These are phyloP conservation scores for Zymoseptoria tritici DNA, from an alignment of 2,329 filamentous ascomycete species.

Conservation along the genomic window DNA sequence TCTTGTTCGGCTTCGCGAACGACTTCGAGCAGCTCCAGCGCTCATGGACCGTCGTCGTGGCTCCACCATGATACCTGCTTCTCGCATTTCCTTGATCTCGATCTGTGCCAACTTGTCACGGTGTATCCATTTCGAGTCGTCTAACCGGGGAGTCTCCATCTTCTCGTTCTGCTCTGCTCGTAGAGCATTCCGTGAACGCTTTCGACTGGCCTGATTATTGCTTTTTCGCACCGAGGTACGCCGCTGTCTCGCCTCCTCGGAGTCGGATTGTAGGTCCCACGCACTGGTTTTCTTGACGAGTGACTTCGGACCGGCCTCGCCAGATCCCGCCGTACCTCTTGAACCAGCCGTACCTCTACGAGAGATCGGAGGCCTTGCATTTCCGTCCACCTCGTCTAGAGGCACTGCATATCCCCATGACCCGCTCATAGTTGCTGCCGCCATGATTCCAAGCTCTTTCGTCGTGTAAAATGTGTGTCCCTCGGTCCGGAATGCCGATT, in stretches of 20 bases:
- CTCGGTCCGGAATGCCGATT: not conserved
- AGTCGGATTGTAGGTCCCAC: constrained; percentile 21
- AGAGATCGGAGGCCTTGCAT: constrained; percentile 7
- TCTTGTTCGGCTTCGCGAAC: constrained; percentile 14
- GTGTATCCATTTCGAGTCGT: constrained; percentile 75
- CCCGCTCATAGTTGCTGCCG: constrained; percentile 10
- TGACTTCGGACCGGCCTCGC: not conserved
- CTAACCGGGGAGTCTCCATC: constrained; percentile 21
- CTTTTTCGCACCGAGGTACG: constrained; percentile 17
- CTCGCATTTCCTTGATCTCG: constrained; percentile 72
- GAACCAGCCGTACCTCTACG: not conserved
- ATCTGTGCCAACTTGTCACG: constrained; percentile 76
- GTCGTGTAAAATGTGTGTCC: not conserved
- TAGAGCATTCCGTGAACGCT: constrained; percentile 22
- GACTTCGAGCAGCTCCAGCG: constrained; percentile 26
- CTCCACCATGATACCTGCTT: constrained; percentile 59
- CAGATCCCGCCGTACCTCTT: not conserved
- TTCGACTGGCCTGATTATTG: constrained; percentile 18
- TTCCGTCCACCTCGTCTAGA: constrained; percentile 18
- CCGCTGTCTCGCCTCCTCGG: constrained; percentile 20
- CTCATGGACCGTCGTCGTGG: constrained; percentile 47
- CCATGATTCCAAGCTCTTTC: not conserved
- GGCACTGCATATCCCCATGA: constrained; percentile 19
- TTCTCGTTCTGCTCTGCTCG: constrained; percentile 13
- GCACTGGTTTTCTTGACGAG: constrained; percentile 12